Conservation (phyloP, 176 grass and related monocot genomes). For the Lolium perenne region DNA sequence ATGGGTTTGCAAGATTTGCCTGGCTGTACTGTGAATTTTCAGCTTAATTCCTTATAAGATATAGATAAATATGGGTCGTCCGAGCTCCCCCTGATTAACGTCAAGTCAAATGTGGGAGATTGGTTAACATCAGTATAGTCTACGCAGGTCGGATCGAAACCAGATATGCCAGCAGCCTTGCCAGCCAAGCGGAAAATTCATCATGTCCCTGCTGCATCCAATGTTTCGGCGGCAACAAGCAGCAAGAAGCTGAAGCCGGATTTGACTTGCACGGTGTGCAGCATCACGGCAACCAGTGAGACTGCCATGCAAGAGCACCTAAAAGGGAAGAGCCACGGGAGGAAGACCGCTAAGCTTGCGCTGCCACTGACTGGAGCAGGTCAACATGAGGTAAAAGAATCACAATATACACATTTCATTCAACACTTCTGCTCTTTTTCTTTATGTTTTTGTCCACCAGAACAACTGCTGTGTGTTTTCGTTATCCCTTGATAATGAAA, state of each 20-base stretch:
- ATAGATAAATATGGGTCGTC: background rate
- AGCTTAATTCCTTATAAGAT: background rate
- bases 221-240: background rate
- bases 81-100: background rate
- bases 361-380: background rate
- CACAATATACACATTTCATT: background rate
- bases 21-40: background rate
- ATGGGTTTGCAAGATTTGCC: background rate
- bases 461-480: too few species aligned
- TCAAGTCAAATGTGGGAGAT: background rate
- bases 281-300: conserved; percentile 19
- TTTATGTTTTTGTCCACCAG: too few species aligned
- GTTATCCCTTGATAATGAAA: too few species aligned
- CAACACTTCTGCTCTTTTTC: too few species aligned
- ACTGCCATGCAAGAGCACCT: conserved; percentile 35
- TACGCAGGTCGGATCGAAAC: background rate
- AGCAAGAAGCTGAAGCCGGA: conserved; percentile 29
- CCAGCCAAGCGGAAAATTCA: conserved; percentile 36
- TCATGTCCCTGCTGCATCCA: background rate
- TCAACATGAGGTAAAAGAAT: background rate
- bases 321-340: conserved; percentile 35
- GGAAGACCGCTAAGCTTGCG: background rate
- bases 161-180: background rate
- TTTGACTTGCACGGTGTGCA: conserved; percentile 36
- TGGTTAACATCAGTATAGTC: background rate